Conservation (phyloP, 116 monocot genomes). For the Iris pallida region DNA sequence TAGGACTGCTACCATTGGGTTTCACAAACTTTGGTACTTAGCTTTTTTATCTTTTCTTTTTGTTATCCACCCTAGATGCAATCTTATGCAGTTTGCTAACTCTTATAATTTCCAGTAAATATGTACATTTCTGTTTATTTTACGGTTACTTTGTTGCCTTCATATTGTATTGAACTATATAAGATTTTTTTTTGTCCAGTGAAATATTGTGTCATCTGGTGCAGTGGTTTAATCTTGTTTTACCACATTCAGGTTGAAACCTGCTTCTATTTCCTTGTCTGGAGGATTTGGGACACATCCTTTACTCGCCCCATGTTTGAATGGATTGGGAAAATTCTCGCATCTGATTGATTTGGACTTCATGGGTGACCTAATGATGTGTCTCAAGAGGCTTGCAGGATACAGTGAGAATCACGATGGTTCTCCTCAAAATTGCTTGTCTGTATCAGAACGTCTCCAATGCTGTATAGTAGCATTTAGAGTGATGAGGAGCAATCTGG, state of each 20-base stretch:
- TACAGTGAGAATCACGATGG: constrained; percentile 22
- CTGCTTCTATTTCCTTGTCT: constrained; percentile 12
- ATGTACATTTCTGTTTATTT: too few species aligned
- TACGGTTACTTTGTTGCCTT: too few species aligned
- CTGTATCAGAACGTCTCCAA: constrained; percentile 80
- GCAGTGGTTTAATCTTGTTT: constrained; percentile 1
- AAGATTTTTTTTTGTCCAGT: not conserved
- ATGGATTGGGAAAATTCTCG: constrained; percentile 83
- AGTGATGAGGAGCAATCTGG: constrained; percentile 92
- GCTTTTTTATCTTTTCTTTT: too few species aligned
- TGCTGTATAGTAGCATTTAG: constrained; percentile 93
- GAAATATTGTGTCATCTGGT: too few species aligned
- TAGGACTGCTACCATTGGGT: too few species aligned
- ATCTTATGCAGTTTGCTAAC: too few species aligned
- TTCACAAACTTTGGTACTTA: too few species aligned
- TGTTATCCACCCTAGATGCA: too few species aligned
- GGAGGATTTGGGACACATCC: constrained; percentile 44
- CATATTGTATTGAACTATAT: too few species aligned
- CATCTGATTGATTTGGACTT: constrained; percentile 92
- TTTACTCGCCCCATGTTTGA: constrained; percentile 78
- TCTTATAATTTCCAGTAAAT: too few species aligned
- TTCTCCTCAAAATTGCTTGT: constrained; percentile 29
- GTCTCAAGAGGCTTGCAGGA: constrained; percentile 76
- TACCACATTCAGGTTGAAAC: constrained; percentile 39
- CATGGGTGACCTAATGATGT: constrained; percentile 78